Evolutionary conservation across 176 grass and related monocot genomes (phyloP).

Genomic region (Carex scoparia): DNA sequence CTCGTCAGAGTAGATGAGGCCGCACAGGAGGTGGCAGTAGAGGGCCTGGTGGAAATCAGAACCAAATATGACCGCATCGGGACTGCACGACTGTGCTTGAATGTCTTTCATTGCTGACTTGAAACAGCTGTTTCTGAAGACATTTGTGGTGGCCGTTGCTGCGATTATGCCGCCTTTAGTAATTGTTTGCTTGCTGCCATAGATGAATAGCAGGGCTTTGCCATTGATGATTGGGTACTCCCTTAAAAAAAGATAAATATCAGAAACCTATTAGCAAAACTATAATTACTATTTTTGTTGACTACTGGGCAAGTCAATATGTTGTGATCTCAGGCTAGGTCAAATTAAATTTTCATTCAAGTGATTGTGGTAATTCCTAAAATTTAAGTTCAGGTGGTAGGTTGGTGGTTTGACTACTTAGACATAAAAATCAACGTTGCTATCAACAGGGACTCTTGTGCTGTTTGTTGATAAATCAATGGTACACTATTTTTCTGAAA

Average conservation of each 20-base stretch:
- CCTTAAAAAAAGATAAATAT: conserved; percentile 31
- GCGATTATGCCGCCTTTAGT: conserved; percentile 78
- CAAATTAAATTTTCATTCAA: neutral
- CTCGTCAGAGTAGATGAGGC: conserved; percentile 69
- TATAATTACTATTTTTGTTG: neutral
- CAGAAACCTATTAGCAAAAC: neutral
- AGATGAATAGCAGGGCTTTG: conserved; percentile 90
- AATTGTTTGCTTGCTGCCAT: conserved; percentile 68
- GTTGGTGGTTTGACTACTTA: neutral
- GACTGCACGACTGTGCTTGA: conserved; percentile 61
- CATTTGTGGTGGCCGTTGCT: conserved; percentile 78
- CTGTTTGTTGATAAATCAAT: neutral
- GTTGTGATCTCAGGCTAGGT: neutral
- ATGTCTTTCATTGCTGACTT: conserved; percentile 77
- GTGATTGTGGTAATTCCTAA: neutral
- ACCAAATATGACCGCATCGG: conserved; percentile 78
- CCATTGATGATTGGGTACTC: conserved; percentile 71
- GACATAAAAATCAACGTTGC: neutral
- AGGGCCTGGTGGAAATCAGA: conserved; percentile 74
- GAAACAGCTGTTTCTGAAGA: conserved; percentile 58
- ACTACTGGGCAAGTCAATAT: neutral
- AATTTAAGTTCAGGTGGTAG: neutral
- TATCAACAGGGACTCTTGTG: neutral
- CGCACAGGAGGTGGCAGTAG: conserved; percentile 94
- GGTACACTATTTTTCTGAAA: neutral